These are phyloP conservation scores for Aspergillus japonicus DNA, from an alignment of 2,329 filamentous ascomycete genomes.

Conservation along the genomic window DNA sequence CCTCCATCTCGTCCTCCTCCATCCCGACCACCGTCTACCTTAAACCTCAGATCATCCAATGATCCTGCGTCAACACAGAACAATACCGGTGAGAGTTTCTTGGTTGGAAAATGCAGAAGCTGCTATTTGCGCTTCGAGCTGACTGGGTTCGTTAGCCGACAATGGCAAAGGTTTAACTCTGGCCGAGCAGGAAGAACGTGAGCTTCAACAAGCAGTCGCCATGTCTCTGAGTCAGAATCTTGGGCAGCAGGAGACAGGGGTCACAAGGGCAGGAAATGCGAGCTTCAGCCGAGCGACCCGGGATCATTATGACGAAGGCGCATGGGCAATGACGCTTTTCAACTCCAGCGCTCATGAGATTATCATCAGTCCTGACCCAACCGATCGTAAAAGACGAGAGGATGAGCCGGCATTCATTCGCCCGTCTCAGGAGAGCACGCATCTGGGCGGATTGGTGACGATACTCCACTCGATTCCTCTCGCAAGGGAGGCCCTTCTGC, in stretches of 20 bases:
- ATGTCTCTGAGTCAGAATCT: conserved; percentile 46
- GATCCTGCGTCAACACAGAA: conserved; percentile 29
- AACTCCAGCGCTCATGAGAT: conserved; percentile 52
- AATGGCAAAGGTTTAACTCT: conserved; percentile 35
- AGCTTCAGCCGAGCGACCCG: conserved; percentile 57
- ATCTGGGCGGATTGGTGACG: conserved; percentile 58
- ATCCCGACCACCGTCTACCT: conserved; percentile 49
- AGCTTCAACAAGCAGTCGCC: conserved; percentile 48
- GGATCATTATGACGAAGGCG: conserved; percentile 52
- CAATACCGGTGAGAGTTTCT: conserved; percentile 27
- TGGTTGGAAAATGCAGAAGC: neutral
- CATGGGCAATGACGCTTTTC: conserved; percentile 58
- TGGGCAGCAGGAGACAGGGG: conserved; percentile 56
- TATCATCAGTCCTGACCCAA: conserved; percentile 54
- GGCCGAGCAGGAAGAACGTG: conserved; percentile 46
- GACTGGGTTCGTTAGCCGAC: conserved; percentile 19
- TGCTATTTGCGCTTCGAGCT: conserved; percentile 12
- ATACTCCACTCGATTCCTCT: conserved; percentile 63
- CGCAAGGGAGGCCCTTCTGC: conserved; percentile 57
- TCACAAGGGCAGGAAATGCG: conserved; percentile 42
- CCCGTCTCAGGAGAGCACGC: conserved; percentile 52
- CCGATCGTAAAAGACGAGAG: conserved; percentile 48
- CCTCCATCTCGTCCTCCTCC: conserved; percentile 38
- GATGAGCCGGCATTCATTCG: conserved; percentile 59
- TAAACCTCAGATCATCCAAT: conserved; percentile 34